Conservation (phyloP, 495 filamentous ascomycete species). For the Podospora anserina region DNA sequence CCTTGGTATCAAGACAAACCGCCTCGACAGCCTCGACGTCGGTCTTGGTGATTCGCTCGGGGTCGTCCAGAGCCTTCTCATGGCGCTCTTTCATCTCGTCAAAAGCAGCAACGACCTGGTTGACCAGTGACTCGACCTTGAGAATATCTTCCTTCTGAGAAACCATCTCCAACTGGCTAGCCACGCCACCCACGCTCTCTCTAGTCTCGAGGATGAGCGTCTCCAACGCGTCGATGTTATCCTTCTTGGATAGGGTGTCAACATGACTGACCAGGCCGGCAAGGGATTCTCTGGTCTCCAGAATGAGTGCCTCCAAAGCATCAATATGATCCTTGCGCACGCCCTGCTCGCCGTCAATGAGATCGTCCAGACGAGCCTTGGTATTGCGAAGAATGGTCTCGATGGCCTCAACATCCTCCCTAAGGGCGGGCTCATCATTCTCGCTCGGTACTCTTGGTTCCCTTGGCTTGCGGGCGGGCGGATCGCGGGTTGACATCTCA, state of each 20-base stretch:
- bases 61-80: conserved; percentile 58
- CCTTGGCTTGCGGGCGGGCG: conserved; percentile 17
- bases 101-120: conserved; percentile 67
- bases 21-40: conserved; percentile 76
- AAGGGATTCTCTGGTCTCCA: conserved; percentile 68
- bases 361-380: conserved; percentile 76
- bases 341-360: conserved; percentile 59
- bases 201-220: conserved; percentile 63
- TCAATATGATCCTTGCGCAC: conserved; percentile 75
- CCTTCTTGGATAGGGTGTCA: conserved; percentile 61
- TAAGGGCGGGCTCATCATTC: conserved; percentile 44
- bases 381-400: conserved; percentile 82
- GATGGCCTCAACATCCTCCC: conserved; percentile 81
- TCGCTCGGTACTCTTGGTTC: conserved; percentile 2
- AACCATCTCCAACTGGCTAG: conserved; percentile 55
- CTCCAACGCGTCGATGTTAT: conserved; percentile 71
- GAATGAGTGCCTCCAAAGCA: conserved; percentile 63
- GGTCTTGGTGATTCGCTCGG: conserved; percentile 68
- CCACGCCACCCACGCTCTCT: conserved; percentile 60
- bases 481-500: conserved; percentile 27
- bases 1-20: conserved; percentile 76
- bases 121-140: conserved; percentile 69
- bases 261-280: conserved; percentile 55
- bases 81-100: conserved; percentile 72
- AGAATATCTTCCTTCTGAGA: conserved; percentile 74